A percentile compares a stretch with the other conserved stretches of the same genome.
These are phyloP conservation scores for Crithidia sp. DNA, from an alignment of 208 protist genomes.

Conservation along the genomic window DNA sequence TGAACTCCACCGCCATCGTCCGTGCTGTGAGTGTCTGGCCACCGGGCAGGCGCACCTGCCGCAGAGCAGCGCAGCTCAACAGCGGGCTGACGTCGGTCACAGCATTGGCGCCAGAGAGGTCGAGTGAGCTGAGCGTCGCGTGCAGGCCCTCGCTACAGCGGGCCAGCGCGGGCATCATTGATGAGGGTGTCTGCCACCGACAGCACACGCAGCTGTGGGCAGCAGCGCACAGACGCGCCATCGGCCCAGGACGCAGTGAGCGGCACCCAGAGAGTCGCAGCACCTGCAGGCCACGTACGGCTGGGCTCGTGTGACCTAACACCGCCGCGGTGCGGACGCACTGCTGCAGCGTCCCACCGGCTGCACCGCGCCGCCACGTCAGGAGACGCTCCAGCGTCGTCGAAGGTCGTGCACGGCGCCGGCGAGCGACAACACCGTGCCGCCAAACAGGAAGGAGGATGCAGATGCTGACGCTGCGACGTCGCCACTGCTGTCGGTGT, in stretches of 20 bases:
- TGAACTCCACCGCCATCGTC: constrained; percentile 2
- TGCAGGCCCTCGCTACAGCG: neutral
- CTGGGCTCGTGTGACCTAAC: neutral
- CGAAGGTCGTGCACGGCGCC: constrained; percentile 4
- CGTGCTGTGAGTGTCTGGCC: neutral
- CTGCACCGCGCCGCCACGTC: neutral
- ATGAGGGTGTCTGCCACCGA: constrained; percentile 8
- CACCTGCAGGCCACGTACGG: neutral
- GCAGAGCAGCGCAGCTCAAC: constrained; percentile 2
- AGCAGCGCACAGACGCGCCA: neutral
- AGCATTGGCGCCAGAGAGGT: neutral
- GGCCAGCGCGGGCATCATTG: neutral
- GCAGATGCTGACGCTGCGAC: too few relatives aligned
- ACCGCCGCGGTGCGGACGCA: neutral
- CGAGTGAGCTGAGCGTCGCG: neutral
- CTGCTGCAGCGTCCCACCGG: neutral
- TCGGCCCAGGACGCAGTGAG: neutral
- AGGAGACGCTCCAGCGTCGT: neutral
- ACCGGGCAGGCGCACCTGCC: neutral
- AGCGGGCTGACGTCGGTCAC: constrained; percentile 3
- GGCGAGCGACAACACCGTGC: neutral
- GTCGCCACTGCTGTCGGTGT: neutral
- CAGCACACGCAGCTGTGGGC: constrained; percentile 2
- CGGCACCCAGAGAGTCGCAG: constrained; percentile 11
- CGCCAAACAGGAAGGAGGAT: neutral